Evolutionary conservation across 148 eudicot species (phyloP), one percentile per base, ranked within the genome.

Genomic region (Rhododendron mucronatum): DNA sequence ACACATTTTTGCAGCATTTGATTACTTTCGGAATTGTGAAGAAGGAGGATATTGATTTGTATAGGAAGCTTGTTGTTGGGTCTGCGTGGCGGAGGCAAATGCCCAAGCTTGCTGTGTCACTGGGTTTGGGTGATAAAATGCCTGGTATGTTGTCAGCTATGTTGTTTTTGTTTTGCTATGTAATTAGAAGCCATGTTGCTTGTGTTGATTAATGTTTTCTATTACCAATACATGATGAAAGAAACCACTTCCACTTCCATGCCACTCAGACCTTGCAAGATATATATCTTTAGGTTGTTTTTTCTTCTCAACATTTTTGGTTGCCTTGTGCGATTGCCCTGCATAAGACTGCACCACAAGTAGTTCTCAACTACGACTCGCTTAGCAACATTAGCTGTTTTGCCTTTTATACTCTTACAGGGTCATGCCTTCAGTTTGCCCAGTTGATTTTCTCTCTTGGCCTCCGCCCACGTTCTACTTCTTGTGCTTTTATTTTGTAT

Each of bases 51-150:
- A 81, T 97, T 50, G 96, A 88, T 35, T 90, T 97, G 86, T 97
- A 97, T 67, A 86, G 96, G 87, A 94, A 93, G 93, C 98, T 97
- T 61, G 97, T 97, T 88, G 93, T 97, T 85, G 98, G 91, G 1
- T 97, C 98, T 44, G 99, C 99, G 86, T 95, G 99, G 98, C 84
- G 99, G 91, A 97, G 95, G 90, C 99, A 97, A 90, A 97, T 95
- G 99, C 98, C 99, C 16, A 97, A 94, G 88, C 98, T 97, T 53
- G 99, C 99, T 76, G 91, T 97, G 79, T 93, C 98, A 1, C 98
- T 97, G 80, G 98, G 99, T 4, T 88, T 95, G 47, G 93, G 94
- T 59, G 95, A 94, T 86, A 90, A 92, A 80, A 97, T 97, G 99
- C 96, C 99, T 87, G 98, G 99, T 97, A 93, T 83, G 86, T 80